Base-by-base conservation (phyloP, 768 basidiomycete genomes). In the Termitomyces sp. region DNA sequence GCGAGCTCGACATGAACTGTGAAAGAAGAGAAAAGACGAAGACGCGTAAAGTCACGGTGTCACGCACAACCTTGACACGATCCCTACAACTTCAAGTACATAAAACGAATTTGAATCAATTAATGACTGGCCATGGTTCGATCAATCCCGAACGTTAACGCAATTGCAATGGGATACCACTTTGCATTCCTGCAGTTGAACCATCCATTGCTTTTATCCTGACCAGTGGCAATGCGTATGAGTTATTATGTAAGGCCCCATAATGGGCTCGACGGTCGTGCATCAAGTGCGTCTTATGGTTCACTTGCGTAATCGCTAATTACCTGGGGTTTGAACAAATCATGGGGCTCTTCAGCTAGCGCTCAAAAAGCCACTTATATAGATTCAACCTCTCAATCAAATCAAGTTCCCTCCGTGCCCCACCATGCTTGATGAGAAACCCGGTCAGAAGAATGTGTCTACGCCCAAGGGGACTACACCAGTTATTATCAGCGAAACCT, bases 1-100 rank as follows among this genome's bases (percentile, higher is more conserved):
- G 65, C 57, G 63, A 62, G 56, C 60, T 64, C 63, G 60, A 46
- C 55, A 59, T 56, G n/a, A 26, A 31, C 29, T 22, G n/a, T 16
- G 16, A 34, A 53, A 39, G 57, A 53, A 53, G 53, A 58, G 51
- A 20, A 39, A 44, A 29, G n/a, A n/a, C n/a, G n/a, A 46, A 49
- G 55, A 58, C 57, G 57, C 57, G 57, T 47, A 2, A 42, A 46
- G 46, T 58, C 57, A 58, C 57, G 24, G 32, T 29, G 32, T 51
- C 36, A 51, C 50, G 27, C 4, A 29, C 7, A 9, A 32, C 26
- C 22, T 34, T 36, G 34, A 49, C 47, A 46, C 32, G 1, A 34
- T 10, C 12, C 32, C 32, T 34, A 12, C 9, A 32, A n/a, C n/a
- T n/a, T n/a, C n/a, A n/a, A n/a, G n/a, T n/a, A n/a, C n/a, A n/a